Evolutionary conservation across 371 early-diverging fungal species (phyloP), one percentile per base, ranked within the genome.

Genomic region (Parasitella parasitica): DNA sequence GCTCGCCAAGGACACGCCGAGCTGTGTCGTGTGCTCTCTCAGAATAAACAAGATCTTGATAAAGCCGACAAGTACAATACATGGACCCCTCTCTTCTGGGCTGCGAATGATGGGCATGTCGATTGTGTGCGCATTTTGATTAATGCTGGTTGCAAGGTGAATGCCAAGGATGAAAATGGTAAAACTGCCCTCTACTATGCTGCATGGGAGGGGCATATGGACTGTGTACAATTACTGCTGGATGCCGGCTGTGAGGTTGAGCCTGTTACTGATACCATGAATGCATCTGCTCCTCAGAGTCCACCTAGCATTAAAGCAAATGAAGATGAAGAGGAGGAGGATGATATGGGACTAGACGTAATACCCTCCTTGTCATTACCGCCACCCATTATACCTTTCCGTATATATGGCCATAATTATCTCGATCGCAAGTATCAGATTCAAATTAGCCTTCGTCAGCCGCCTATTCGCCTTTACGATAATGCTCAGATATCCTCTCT

Each of bases 11-110:
- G 98, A 0, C 92, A 91, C 69, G 78, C 81, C 1, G 88, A 86
- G 3, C 76, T 98, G 9, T 73, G 88, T 28, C 75, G 83, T 20
- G 78, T 94, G 30, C 72, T 98, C 34, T 86, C 94, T 22, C 81
- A 75, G n/a, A 84, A 91, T 39, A 85, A 85, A 3, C 66, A 70
- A 3, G 86, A 91, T 15, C 80, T 94, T n/a, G 89, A 97, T 39
- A 82, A 82, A 9, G 75, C 79, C 2, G 98, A 98, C 73, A 89
- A 89, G 70, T 93, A 95, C 75, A 89, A 94, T 71, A 89, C 94
- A 7, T 98, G 98, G 98, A 92, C 96, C 4, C 95, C 97, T 0
- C 71, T 97, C 4, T 98, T 98, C 61, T 97, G 94, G 82, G 93
- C 96, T 5, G 95, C 94, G 18, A 86, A 89, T 53, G 96, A 97